These are phyloP conservation scores for Epichloe aotearoae DNA, from an alignment of 2,329 filamentous ascomycete genomes.

Conservation along the genomic window DNA sequence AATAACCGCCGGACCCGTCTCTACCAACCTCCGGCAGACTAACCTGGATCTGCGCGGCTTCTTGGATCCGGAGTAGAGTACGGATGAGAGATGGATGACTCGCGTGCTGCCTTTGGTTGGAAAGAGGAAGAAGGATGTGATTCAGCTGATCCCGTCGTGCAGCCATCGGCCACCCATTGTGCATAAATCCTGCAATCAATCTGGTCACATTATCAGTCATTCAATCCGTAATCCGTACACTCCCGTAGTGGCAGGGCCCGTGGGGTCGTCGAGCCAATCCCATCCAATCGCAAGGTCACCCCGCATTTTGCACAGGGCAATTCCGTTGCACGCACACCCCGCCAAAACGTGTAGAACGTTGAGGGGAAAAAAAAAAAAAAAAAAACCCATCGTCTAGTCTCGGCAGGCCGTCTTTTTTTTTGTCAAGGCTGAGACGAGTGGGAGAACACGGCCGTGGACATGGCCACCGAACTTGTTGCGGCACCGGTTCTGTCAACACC, in stretches of 20 bases:
- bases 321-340: neutral
- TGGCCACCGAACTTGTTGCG: slow-evolving; percentile 35
- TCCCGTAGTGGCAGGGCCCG: too few species aligned
- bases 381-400: neutral
- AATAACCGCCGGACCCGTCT: too few species aligned
- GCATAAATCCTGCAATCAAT: neutral
- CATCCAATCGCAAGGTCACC: slow-evolving; percentile 6
- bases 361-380: too few species aligned
- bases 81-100: neutral
- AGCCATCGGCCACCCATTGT: neutral
- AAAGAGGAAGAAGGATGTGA: neutral
- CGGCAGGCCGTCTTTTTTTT: too few species aligned
- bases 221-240: too few species aligned
- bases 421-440: neutral
- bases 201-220: too few species aligned
- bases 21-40: neutral
- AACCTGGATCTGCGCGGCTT: neutral
- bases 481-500: slow-evolving; percentile 52
- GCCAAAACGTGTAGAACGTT: neutral
- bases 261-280: neutral
- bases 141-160: neutral
- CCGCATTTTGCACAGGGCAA: slow-evolving; percentile 16
- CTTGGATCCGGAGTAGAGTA: neutral
- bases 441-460: slow-evolving; percentile 11
- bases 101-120: neutral